These are phyloP conservation scores for Pythium utonaiense DNA, from an alignment of 352 stramenopile genomes.

Conservation along the genomic window DNA sequence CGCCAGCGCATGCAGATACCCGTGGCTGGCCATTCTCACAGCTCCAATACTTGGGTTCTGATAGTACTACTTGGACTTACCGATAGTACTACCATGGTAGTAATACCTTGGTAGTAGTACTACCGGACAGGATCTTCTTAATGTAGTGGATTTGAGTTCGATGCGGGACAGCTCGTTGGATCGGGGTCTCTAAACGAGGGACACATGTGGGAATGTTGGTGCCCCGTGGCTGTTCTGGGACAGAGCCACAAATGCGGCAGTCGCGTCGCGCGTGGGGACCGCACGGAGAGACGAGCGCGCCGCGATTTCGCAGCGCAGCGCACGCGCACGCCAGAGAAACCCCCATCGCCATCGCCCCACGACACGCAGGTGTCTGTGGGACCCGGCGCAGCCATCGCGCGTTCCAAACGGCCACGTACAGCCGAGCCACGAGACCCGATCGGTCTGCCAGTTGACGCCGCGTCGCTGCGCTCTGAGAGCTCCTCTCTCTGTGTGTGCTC, in stretches of 20 bases:
- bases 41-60: too few relatives aligned
- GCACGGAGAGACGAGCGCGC: not conserved
- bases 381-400: not conserved
- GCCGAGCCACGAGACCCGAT: not conserved
- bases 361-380: not conserved
- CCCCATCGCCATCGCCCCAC: not conserved
- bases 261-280: not conserved
- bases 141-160: not conserved
- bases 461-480: not conserved
- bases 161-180: slow-evolving; percentile 8
- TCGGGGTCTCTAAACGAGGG: not conserved
- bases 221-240: slow-evolving; percentile 5
- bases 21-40: slow-evolving; percentile 6
- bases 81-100: too few relatives aligned
- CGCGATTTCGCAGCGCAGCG: not conserved
- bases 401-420: not conserved
- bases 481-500: not conserved
- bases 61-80: too few relatives aligned
- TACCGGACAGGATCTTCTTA: too few relatives aligned
- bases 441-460: not conserved
- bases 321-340: not conserved
- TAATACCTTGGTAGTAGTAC: too few relatives aligned
- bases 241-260: not conserved
- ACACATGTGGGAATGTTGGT: not conserved
- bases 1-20: slow-evolving; percentile 3